phyloP scores from a whole-genome alignment of 2,329 filamentous ascomycete genomes.

The Colletotrichum chrysophilum region DNA sequence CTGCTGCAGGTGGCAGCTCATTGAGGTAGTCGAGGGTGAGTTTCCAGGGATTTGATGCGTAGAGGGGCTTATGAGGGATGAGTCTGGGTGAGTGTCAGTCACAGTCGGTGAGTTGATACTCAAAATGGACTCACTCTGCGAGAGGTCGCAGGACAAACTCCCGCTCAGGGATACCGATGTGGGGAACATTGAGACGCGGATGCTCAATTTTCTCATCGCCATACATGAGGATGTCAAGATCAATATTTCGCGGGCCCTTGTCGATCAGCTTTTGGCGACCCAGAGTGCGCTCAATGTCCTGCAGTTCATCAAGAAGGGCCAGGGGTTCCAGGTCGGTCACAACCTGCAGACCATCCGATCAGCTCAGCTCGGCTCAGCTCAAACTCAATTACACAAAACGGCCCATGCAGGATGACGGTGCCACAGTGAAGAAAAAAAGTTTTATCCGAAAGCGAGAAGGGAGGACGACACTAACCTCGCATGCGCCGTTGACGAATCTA shows the following conservation, averaged over 20 bases:
- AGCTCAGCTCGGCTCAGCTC: neutral
- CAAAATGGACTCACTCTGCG: slow-evolving; percentile 64
- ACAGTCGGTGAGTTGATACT: neutral
- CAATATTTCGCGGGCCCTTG: slow-evolving; percentile 93
- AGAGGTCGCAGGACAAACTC: slow-evolving; percentile 93
- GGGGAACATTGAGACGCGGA: slow-evolving; percentile 82
- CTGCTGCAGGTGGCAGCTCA: slow-evolving; percentile 53
- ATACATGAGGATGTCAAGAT: slow-evolving; percentile 91
- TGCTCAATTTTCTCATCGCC: slow-evolving; percentile 69
- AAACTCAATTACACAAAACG: neutral
- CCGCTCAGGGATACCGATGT: slow-evolving; percentile 83
- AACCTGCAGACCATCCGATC: slow-evolving; percentile 58
- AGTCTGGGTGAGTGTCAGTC: slow-evolving; percentile 44
- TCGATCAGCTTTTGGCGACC: slow-evolving; percentile 86
- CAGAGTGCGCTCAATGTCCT: slow-evolving; percentile 80
- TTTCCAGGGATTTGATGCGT: slow-evolving; percentile 63
- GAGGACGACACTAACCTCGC: slow-evolving; percentile 70
- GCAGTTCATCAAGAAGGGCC: slow-evolving; percentile 78
- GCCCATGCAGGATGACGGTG: neutral
- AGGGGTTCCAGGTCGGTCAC: slow-evolving; percentile 79
- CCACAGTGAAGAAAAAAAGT: neutral
- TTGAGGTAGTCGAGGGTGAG: slow-evolving; percentile 66
- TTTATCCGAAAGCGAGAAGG: neutral
- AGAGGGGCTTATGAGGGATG: slow-evolving; percentile 58
- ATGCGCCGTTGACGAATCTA: slow-evolving; percentile 89